Evolutionary conservation across 192 early-diverging fungal species (phyloP).

Genomic region (Rhizoclosmatium globosum): DNA sequence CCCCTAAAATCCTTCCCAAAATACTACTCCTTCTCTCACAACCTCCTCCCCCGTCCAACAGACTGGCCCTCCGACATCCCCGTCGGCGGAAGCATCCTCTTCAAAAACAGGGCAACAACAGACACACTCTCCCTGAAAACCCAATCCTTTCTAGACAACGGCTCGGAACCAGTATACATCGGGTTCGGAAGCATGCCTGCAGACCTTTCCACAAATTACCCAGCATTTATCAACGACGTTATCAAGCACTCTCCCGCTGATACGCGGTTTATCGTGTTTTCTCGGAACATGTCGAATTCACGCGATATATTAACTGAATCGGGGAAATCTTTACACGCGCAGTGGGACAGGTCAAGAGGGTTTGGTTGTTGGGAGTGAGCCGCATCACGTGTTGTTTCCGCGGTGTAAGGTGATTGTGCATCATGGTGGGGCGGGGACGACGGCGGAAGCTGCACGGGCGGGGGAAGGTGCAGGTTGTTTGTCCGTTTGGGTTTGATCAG

Average conservation of each 20-base stretch:
- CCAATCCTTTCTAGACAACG: background rate
- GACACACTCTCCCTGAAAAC: background rate
- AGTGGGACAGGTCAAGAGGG: background rate
- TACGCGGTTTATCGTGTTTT: background rate
- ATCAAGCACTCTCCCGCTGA: background rate
- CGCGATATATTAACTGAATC: background rate
- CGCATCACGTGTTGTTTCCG: background rate
- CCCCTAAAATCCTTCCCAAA: no score
- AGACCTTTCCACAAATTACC: background rate
- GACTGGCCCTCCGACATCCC: background rate
- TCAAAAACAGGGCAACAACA: background rate
- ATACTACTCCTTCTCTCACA: no score
- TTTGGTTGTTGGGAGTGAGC: background rate
- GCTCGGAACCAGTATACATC: background rate
- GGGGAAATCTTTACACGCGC: background rate
- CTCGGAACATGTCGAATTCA: background rate
- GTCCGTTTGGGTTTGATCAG: background rate
- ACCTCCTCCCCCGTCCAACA: background rate
- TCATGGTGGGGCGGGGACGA: background rate
- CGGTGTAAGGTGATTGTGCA: background rate
- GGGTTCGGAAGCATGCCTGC: background rate
- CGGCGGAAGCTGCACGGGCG: background rate
- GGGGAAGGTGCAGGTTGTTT: background rate
- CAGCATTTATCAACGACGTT: background rate
- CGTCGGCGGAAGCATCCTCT: background rate